A percentile compares a stretch with the other conserved stretches of the same genome.
These are phyloP conservation scores for Fusarium sp. DNA, from an alignment of 2,329 filamentous ascomycete genomes.

Conservation along the genomic window DNA sequence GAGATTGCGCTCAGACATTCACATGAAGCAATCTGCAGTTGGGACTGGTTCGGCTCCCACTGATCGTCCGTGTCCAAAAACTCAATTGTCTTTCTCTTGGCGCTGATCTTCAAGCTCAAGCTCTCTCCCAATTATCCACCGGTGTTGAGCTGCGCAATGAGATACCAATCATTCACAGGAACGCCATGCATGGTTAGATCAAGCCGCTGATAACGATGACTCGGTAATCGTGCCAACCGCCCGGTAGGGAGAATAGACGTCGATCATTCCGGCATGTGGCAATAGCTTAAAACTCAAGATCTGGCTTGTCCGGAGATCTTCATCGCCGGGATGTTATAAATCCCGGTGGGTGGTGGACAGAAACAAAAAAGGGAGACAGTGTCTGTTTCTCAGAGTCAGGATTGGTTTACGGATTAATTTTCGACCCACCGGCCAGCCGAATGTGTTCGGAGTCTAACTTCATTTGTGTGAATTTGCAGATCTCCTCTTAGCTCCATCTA, in stretches of 20 bases:
- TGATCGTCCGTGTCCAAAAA: not conserved
- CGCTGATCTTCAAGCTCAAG: not conserved
- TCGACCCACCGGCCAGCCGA: not conserved
- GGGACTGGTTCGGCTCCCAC: not conserved
- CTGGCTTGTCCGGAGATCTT: not conserved
- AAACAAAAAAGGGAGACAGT: not conserved
- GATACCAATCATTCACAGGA: not conserved
- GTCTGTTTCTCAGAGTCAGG: not conserved
- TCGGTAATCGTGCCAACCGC: not conserved
- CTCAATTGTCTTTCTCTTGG: not conserved
- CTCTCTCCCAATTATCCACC: not conserved
- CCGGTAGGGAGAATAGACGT: not conserved
- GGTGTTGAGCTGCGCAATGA: accelerated
- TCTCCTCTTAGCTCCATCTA: not conserved
- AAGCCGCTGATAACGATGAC: not conserved
- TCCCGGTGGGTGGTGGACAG: no score
- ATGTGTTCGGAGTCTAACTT: not conserved
- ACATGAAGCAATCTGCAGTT: not conserved
- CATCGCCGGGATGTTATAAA: not conserved
- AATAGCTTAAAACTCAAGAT: not conserved
- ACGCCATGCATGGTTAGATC: not conserved
- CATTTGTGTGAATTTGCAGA: not conserved
- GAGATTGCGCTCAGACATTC: not conserved
- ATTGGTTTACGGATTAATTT: not conserved
- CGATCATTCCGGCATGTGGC: not conserved